Evolutionary conservation across 2,329 filamentous ascomycete species (phyloP).

Genomic region (Pseudogymnoascus sp.): DNA sequence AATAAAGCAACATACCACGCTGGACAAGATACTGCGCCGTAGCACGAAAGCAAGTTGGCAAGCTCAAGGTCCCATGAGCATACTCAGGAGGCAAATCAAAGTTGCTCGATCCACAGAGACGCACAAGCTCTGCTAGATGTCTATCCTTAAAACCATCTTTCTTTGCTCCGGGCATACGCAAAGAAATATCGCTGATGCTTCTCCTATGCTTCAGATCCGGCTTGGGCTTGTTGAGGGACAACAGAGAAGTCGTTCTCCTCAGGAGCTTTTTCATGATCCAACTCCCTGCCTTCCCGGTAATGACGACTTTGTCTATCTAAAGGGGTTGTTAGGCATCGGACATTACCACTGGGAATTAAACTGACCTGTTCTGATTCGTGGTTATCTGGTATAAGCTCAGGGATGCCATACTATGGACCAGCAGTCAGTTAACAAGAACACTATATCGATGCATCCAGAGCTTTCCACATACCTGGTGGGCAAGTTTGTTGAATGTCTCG

Average conservation of each 20-base stretch:
- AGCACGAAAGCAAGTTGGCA: slow-evolving; percentile 62
- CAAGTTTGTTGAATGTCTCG: slow-evolving; percentile 54
- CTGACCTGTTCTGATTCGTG: slow-evolving; percentile 22
- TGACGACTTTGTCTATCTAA: slow-evolving; percentile 11
- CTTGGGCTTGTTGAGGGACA: slow-evolving; percentile 25
- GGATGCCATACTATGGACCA: slow-evolving; percentile 46
- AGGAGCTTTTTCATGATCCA: slow-evolving; percentile 37
- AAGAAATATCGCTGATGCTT: slow-evolving; percentile 51
- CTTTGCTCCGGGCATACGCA: slow-evolving; percentile 39
- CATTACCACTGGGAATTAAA: neutral
- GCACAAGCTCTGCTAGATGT: slow-evolving; percentile 53
- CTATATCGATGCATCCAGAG: neutral
- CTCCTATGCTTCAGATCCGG: slow-evolving; percentile 39
- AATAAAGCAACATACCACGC: slow-evolving; percentile 42
- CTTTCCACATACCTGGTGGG: slow-evolving; percentile 43
- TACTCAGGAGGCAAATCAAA: slow-evolving; percentile 56
- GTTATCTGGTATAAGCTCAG: slow-evolving; percentile 23
- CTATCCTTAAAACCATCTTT: slow-evolving; percentile 43
- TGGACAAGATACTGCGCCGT: slow-evolving; percentile 59
- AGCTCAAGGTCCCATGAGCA: slow-evolving; percentile 48
- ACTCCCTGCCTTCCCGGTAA: slow-evolving; percentile 28
- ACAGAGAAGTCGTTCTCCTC: slow-evolving; percentile 32
- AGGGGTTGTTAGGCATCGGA: neutral
- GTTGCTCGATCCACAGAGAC: slow-evolving; percentile 56
- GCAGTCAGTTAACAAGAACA: neutral